Base-by-base conservation (phyloP, 352 stramenopile species). In the Pythium insidiosum region DNA sequence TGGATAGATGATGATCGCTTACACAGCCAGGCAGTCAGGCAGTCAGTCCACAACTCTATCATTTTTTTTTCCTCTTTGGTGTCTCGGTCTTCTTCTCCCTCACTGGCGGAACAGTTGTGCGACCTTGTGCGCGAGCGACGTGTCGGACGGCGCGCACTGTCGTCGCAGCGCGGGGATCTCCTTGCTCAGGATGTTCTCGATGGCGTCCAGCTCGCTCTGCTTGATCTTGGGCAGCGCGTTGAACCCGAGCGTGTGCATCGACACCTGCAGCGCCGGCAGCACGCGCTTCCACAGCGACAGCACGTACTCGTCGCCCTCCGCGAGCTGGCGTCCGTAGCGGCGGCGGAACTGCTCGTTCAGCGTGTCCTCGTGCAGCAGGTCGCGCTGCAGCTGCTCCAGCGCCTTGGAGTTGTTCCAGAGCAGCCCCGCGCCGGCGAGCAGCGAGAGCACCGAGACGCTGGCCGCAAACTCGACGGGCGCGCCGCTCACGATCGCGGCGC, bases 241-340 rank as follows among this genome's bases (percentile, higher is more conserved):
- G 30, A 96, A 76, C 13, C 86, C 85, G 4, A 95, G 59, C 25
- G 88, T 95, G 48, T 91, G 67, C 28, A 96, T 60, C 18, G 85
- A 82, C 7, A 95, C 63, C 56, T 92, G 80, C 3, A 97, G 63
- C 15, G 71, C 68, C 11, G 83, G 80, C 13, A 86, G 60, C 52
- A 97, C 88, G 34, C 88, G 81, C 51, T 92, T 88, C 93, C 93
- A 98, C n/a, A 96, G 56, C 13, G 83, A 93, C 19, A 95, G 66
- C 38, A 97, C 89, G 56, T 97, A 98, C 66, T 99, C 96, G 60
- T 99, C 96, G 40, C 88, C 91, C 42, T 99, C 95, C 13, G 83
- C 87, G n/a, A 99, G 68, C 68, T 98, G 86, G 31, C 83, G 82
- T 4, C 91, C 80, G 65, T 99, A 98, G 3, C 91, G 85, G 12